These are phyloP conservation scores for Ustilago hordei DNA, from an alignment of 1,284 basidiomycete genomes.

Conservation along the genomic window DNA sequence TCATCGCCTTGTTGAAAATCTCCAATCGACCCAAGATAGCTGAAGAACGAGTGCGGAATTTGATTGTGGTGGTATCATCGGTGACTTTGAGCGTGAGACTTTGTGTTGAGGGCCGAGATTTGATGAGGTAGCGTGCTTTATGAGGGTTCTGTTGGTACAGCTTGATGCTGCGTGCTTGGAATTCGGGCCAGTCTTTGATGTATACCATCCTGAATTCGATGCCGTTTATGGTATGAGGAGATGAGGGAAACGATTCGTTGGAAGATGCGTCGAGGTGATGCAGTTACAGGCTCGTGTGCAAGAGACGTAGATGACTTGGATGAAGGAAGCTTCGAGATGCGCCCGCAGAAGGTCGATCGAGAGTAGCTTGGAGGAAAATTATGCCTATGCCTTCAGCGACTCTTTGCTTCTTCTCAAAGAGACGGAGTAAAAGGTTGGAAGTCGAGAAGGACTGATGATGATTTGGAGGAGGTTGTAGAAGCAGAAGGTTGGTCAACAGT, in stretches of 20 bases:
- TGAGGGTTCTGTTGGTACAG: slow-evolving; percentile 48
- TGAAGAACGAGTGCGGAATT: slow-evolving; percentile 91
- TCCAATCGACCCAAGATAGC: slow-evolving; percentile 95
- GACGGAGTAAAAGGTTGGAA: too few relatives aligned
- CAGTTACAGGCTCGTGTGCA: neutral
- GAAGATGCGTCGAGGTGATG: neutral
- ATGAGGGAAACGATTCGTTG: neutral
- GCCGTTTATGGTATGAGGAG: neutral
- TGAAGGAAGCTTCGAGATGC: neutral
- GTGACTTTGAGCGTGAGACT: slow-evolving; percentile 63
- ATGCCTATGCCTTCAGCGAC: neutral
- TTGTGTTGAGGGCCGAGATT: slow-evolving; percentile 46
- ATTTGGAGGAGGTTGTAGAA: too few relatives aligned
- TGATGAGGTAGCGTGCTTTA: slow-evolving; percentile 60
- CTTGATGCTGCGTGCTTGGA: slow-evolving; percentile 56
- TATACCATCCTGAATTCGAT: slow-evolving; percentile 51
- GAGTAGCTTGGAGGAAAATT: neutral
- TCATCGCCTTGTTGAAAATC: slow-evolving; percentile 82
- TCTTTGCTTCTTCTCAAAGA: too few relatives aligned
- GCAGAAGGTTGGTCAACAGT: neutral
- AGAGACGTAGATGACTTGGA: neutral
- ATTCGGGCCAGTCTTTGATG: slow-evolving; percentile 60
- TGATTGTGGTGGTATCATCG: slow-evolving; percentile 73
- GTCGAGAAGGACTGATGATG: too few relatives aligned
- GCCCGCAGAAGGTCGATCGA: neutral